A percentile compares a stretch with the other conserved stretches of the same genome.
Evolutionary conservation across 805 yeast species (phyloP).

Genomic region (Saccharomycopsis microspora): DNA sequence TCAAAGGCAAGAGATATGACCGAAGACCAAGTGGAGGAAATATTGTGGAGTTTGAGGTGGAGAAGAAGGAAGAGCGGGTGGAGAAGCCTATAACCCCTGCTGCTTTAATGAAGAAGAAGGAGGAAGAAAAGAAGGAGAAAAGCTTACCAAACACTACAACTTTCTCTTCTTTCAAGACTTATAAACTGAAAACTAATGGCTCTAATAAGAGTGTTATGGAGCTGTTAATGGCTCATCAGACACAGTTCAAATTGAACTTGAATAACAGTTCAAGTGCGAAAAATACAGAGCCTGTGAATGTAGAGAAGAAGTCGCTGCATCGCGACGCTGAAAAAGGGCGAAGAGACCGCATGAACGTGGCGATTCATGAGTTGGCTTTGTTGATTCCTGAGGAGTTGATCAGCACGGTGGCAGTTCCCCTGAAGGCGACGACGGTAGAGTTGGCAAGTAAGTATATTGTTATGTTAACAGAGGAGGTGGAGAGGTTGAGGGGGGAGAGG

Average conservation of each 20-base stretch:
- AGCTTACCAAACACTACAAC: slow-evolving; percentile 1
- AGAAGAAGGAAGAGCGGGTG: background rate
- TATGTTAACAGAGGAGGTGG: slow-evolving; percentile 28
- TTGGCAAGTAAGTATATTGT: slow-evolving; percentile 66
- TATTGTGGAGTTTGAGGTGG: background rate
- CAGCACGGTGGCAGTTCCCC: slow-evolving; percentile 53
- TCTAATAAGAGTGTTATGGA: slow-evolving; percentile 4
- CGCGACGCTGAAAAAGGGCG: slow-evolving; percentile 95
- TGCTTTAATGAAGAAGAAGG: slow-evolving; percentile 7
- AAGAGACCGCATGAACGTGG: slow-evolving; percentile 82
- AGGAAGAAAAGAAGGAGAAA: background rate
- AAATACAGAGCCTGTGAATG: background rate
- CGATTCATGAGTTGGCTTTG: slow-evolving; percentile 62
- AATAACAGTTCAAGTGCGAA: background rate
- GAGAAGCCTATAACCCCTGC: slow-evolving; percentile 16
- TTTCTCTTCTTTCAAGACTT: slow-evolving; percentile 15
- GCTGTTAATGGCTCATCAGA: slow-evolving; percentile 14
- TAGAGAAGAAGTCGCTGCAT: slow-evolving; percentile 35
- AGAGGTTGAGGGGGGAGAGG: slow-evolving; percentile 1
- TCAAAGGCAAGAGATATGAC: background rate
- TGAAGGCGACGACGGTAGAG: slow-evolving; percentile 94
- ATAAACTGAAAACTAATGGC: slow-evolving; percentile 9
- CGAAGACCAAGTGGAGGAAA: background rate
- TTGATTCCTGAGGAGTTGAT: slow-evolving; percentile 55
- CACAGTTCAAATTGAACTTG: slow-evolving; percentile 16